Evolutionary conservation across 305 asterid genomes (phyloP).

Genomic region (Fraxinus baroniana): DNA sequence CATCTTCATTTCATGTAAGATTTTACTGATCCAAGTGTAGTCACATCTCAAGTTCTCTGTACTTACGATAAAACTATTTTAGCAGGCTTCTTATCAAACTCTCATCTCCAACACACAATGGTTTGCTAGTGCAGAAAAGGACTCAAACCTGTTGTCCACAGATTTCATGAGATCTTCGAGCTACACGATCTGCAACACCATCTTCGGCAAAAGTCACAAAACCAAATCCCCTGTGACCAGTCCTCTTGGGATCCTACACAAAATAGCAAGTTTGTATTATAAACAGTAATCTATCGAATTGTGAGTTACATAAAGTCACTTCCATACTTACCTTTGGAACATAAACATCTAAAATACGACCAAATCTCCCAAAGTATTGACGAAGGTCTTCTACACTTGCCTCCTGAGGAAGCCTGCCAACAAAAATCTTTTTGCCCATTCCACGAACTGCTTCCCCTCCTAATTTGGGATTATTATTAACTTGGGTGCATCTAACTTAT

Average conservation of each 20-base stretch:
- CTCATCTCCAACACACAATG: background rate
- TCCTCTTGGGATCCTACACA: slow-evolving; percentile 87
- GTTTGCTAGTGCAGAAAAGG: slow-evolving; percentile 2
- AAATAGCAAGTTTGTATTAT: slow-evolving; percentile 19
- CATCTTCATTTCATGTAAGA: slow-evolving; percentile 4
- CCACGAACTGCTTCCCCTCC: slow-evolving; percentile 75
- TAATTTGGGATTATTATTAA: slow-evolving; percentile 21
- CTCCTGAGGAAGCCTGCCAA: slow-evolving; percentile 99
- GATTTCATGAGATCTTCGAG: slow-evolving; percentile 91
- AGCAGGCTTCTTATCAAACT: background rate
- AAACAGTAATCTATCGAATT: background rate
- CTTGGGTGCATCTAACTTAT: slow-evolving; percentile 3
- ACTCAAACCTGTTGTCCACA: slow-evolving; percentile 91
- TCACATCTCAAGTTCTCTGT: background rate
- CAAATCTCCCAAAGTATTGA: slow-evolving; percentile 90
- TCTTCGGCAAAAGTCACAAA: slow-evolving; percentile 95
- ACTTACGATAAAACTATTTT: background rate
- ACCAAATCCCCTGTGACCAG: slow-evolving; percentile 97
- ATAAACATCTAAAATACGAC: slow-evolving; percentile 82
- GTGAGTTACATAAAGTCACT: background rate
- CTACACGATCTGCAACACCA: slow-evolving; percentile 98
- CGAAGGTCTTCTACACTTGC: slow-evolving; percentile 93
- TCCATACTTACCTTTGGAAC: slow-evolving; percentile 75
- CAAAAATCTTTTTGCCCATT: slow-evolving; percentile 89
- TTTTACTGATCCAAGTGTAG: background rate